phyloP scores from a whole-genome alignment of 129 eudicot species.

The Artemisia argyi region DNA sequence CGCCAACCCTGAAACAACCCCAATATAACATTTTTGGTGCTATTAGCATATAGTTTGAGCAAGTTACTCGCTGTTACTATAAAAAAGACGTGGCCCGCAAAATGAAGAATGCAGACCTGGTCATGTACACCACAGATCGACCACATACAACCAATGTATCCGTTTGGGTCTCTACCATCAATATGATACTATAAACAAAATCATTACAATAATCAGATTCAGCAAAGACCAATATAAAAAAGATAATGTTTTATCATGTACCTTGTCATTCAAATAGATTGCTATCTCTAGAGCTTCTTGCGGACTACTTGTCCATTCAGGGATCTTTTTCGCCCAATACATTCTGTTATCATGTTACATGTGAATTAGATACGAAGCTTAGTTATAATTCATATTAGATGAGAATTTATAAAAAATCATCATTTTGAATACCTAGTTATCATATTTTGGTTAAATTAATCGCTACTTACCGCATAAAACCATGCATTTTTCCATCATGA shows the following conservation, averaged over 20 bases:
- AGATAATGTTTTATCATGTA: constrained; percentile 4
- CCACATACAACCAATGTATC: constrained; percentile 99
- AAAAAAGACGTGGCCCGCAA: neutral
- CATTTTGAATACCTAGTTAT: too few relatives aligned
- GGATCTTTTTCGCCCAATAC: too few relatives aligned
- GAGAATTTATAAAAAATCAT: too few relatives aligned
- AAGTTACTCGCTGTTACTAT: neutral
- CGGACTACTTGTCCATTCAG: too few relatives aligned
- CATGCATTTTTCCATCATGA: too few relatives aligned
- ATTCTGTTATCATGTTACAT: too few relatives aligned
- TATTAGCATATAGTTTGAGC: neutral
- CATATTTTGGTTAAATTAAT: too few relatives aligned
- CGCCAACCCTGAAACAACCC: constrained; percentile 69
- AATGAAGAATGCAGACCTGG: constrained; percentile 54
- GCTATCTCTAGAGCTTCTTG: too few relatives aligned
- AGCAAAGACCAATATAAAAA: constrained; percentile 3
- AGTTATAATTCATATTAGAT: too few relatives aligned
- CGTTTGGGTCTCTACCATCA: constrained; percentile 95
- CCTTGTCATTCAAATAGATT: constrained; percentile 93
- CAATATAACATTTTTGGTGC: neutral
- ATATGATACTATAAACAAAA: constrained; percentile 61
- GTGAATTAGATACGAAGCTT: too few relatives aligned
- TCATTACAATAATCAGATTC: constrained; percentile 22
- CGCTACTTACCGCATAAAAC: too few relatives aligned
- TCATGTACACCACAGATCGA: constrained; percentile 97